These are phyloP conservation scores for Lecanicillium sp. DNA, from an alignment of 2,329 filamentous ascomycete species.

Conservation along the genomic window DNA sequence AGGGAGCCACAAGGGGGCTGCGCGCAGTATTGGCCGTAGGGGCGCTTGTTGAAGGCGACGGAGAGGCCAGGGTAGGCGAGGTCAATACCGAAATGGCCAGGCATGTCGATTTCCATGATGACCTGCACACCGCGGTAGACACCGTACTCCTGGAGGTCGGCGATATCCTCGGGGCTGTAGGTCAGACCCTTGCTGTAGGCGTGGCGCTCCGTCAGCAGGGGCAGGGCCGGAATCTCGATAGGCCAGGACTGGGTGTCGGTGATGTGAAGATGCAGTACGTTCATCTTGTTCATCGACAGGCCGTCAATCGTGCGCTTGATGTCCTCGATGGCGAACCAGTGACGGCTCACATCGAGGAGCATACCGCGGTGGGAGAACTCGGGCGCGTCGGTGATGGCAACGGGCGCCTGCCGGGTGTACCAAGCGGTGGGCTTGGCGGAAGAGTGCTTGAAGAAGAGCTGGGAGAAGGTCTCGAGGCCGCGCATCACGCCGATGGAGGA, in stretches of 20 bases:
- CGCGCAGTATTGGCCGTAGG: constrained; percentile 54
- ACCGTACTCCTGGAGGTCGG: constrained; percentile 64
- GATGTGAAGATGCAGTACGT: constrained; percentile 72
- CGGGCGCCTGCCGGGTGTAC: constrained; percentile 68
- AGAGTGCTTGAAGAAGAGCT: constrained; percentile 73
- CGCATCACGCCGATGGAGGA: constrained; percentile 64
- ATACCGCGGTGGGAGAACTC: constrained; percentile 72
- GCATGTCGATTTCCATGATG: constrained; percentile 74
- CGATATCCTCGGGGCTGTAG: constrained; percentile 62
- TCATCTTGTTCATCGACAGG: constrained; percentile 74
- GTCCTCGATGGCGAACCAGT: constrained; percentile 61
- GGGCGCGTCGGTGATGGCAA: constrained; percentile 66
- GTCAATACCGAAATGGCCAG: constrained; percentile 68
- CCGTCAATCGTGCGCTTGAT: constrained; percentile 73
- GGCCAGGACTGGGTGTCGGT: constrained; percentile 86
- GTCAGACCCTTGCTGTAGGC: constrained; percentile 62
- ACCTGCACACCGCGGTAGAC: constrained; percentile 62
- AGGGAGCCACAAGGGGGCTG: constrained; percentile 64
- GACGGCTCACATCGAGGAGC: constrained; percentile 71
- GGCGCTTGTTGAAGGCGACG: constrained; percentile 53
- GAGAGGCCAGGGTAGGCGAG: constrained; percentile 66
- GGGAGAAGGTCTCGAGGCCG: constrained; percentile 70
- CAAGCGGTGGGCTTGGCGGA: constrained; percentile 35
- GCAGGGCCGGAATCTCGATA: constrained; percentile 66
- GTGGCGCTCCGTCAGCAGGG: constrained; percentile 58